Base-by-base conservation (phyloP, 148 eudicot genomes). In the Rhododendron griersonianum region DNA sequence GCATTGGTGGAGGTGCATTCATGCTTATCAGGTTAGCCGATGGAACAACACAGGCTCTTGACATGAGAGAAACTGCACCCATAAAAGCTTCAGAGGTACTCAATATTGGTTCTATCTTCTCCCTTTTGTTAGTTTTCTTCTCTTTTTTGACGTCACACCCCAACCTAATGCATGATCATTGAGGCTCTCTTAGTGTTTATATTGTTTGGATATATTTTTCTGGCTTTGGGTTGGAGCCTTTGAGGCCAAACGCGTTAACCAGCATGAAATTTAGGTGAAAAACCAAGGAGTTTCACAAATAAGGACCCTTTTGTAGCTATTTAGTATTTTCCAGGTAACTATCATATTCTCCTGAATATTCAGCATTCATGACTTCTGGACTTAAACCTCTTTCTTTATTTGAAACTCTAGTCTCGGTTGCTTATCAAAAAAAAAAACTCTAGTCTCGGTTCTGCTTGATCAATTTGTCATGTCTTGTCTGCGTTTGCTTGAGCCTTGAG, bases 1-100 rank as follows among this genome's bases (percentile, higher is more conserved):
- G 91, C 80, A 84, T 90, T 30, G 91, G 91, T 65, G 91, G 91
- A 48, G 91, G 91, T 18, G 91, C 88, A 16, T 90, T 90, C 47
- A 90, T 90, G 90, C 76, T 90, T 41, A 80, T 90, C 3, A n/a
- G 89, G 47, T 80, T 47, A 55, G 87, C 87, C n/a, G 35, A 67
- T 73, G 86, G 87, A 8, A 47, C 63, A 19, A 45, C 85, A 4
- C 88, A 84, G 47, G 89, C 88, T 30, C 75, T 86, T 80, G 89
- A 90, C 48, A 82, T 88, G 83, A 90, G 91, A 81, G 91, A 90
- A 86, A 90, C 74, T 44, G 91, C 91, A 25, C 91, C 91, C 15
- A 33, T 74, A 35, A 48, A 61, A 28, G 83, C 91, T 86, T 90
- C 91, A 4, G 76, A 83, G 89, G 91, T 90, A 35, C 30, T 53